These are phyloP conservation scores for Monosiga brevicollis DNA, from an alignment of 78 protist species.

Conservation along the genomic window DNA sequence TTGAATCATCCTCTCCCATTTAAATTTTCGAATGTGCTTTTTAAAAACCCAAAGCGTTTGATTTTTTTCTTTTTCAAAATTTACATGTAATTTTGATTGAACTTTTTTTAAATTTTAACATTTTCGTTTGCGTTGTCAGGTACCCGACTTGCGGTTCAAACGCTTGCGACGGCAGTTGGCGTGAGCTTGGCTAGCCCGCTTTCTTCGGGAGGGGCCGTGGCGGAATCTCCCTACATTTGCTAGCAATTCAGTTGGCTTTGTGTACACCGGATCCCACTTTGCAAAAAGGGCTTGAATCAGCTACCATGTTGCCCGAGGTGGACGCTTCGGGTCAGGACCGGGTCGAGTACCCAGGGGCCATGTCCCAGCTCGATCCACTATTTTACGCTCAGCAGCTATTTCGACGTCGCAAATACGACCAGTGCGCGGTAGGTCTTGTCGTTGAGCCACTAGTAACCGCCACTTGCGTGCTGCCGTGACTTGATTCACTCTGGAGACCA, in stretches of 20 bases:
- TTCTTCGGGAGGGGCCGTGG: neutral
- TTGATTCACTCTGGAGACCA: neutral
- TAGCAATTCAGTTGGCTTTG: neutral
- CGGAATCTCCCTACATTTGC: neutral
- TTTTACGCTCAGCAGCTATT: neutral
- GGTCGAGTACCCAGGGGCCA: neutral
- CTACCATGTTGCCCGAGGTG: too few relatives aligned
- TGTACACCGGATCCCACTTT: neutral
- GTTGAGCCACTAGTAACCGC: too few relatives aligned
- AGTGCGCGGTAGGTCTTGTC: neutral
- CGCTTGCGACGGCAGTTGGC: too few relatives aligned
- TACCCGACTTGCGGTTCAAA: too few relatives aligned
- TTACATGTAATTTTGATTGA: neutral
- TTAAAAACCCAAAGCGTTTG: too few relatives aligned
- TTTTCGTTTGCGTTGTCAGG: neutral
- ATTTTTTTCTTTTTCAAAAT: too few relatives aligned
- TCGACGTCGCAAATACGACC: neutral
- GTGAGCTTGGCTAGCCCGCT: too few relatives aligned
- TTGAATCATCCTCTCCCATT: too few relatives aligned
- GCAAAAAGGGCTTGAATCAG: neutral
- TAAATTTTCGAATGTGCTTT: too few relatives aligned
- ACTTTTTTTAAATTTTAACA: too few relatives aligned
- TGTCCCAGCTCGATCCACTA: neutral
- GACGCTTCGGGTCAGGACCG: neutral
- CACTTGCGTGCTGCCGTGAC: neutral